Percentiles rank a stretch among this genome's conserved stretches.
phyloP scores from a whole-genome alignment of 2,329 filamentous ascomycete species.

The Hymenoscyphus fructigenus region DNA sequence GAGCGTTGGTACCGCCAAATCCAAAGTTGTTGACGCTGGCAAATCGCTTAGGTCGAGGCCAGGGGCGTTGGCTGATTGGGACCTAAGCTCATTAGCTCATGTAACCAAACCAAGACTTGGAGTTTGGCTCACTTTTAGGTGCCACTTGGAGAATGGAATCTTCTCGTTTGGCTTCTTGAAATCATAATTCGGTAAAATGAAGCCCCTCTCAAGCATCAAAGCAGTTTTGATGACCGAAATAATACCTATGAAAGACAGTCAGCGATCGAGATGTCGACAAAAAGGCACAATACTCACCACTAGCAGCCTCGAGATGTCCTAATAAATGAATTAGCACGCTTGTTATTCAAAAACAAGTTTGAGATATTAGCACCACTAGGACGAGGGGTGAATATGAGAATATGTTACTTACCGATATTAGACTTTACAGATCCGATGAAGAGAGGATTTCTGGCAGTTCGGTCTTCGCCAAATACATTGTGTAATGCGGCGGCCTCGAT shows the following conservation, averaged over 20 bases:
- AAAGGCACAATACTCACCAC: conserved; percentile 18
- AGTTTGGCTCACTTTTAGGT: conserved; percentile 35
- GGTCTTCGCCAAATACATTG: conserved; percentile 30
- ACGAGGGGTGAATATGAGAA: background rate
- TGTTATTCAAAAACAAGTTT: too few relatives aligned
- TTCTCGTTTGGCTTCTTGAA: conserved; percentile 42
- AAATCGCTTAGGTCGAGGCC: conserved; percentile 43
- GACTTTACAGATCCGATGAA: conserved; percentile 32
- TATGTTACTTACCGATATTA: conserved; percentile 22
- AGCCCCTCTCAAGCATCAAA: conserved; percentile 33
- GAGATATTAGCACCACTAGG: too few relatives aligned
- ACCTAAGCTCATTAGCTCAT: conserved; percentile 24
- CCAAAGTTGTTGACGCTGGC: conserved; percentile 46
- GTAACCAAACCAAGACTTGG: background rate
- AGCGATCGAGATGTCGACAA: background rate
- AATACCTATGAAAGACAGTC: conserved; percentile 21
- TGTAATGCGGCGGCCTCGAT: conserved; percentile 29
- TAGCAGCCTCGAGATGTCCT: conserved; percentile 31
- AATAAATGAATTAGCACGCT: background rate
- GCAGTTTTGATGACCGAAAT: conserved; percentile 33
- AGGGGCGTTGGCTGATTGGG: conserved; percentile 33
- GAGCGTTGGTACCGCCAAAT: conserved; percentile 38
- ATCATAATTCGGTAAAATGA: conserved; percentile 33
- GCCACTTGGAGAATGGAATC: conserved; percentile 40
- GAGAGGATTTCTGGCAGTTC: conserved; percentile 26